phyloP scores from a whole-genome alignment of 2,329 filamentous ascomycete genomes.

The Biscogniauxia marginata region DNA sequence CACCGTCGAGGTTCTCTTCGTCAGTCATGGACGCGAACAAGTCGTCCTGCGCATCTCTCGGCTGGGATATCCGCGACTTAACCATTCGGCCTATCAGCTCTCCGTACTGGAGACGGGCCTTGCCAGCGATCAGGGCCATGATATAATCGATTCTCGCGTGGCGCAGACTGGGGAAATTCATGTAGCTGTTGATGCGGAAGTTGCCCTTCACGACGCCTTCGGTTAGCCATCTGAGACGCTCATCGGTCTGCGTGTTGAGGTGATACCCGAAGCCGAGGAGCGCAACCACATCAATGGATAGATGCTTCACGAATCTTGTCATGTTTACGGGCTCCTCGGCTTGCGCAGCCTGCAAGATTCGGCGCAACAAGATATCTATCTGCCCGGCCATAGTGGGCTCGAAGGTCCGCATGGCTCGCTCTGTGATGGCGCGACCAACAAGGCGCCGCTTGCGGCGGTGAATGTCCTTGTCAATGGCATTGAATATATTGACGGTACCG shows the following conservation, averaged over 20 bases:
- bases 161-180: conserved; percentile 13
- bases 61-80: too few species aligned
- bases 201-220: background rate
- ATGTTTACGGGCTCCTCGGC: conserved; percentile 1
- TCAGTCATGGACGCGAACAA: too few species aligned
- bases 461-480: background rate
- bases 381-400: background rate
- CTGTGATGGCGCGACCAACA: background rate
- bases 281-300: background rate
- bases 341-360: background rate
- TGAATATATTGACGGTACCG: background rate
- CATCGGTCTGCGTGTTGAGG: background rate
- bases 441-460: background rate
- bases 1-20: too few species aligned
- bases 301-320: background rate
- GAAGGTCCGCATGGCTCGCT: background rate
- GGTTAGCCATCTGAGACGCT: conserved; percentile 7
- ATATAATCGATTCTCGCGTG: too few species aligned
- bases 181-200: conserved; percentile 6
- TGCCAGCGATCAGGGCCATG: too few species aligned
- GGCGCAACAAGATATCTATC: background rate
- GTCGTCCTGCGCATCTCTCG: too few species aligned
- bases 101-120: too few species aligned
- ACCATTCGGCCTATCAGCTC: too few species aligned
- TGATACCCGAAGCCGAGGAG: conserved; percentile 2